Base-by-base conservation (phyloP, 495 filamentous ascomycete genomes). In the Hypoxylon cercidicola region DNA sequence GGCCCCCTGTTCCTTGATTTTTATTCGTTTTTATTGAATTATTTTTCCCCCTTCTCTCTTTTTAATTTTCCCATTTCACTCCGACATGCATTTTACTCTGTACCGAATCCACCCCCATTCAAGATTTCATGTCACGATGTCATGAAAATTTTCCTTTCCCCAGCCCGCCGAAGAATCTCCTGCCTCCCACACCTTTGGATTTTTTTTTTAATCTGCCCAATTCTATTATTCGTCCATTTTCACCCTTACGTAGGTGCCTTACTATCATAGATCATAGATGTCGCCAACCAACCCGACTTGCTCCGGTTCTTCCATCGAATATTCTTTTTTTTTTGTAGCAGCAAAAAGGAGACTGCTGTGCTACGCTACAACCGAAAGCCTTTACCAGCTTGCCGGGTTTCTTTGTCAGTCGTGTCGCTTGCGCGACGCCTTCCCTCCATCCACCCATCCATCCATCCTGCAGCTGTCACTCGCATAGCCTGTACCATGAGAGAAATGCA, bases 71-170 rank as follows among this genome's bases (percentile, higher is more conserved):
- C 39, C 15, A 46, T 34, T 44, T 51, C 39, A 62, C 37, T 62
- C 45, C 59, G 39, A 37, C 58, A 48, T 59, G 54, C 58, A 41
- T 59, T 32, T 62, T 37, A 16, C 45, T 66, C 53, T 57, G 51
- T 34, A 62, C 64, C 59, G 64, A 68, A 63, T 70, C 60, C 70
- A 60, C 66, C 62, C 57, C 66, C 55, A 47, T 60, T 37, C 44
- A 60, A 64, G 52, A 63, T 57, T 59, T 61, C 58, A 40, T 53
- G 53, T 66, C 67, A 70, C 62, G 62, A 70, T 66, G 54, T 40
- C 45, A 50, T 66, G 62, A 70, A 70, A 66, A 66, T 68, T 60
- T 61, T 71, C 58, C 61, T 18, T 47, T 52, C 57, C 51, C 56
- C 30, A 58, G 45, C 43, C 67, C 39, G 45, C 65, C 65, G 65